phyloP scores from a whole-genome alignment of 1,139 yeast species.

The Yamadazyma diospyri region DNA sequence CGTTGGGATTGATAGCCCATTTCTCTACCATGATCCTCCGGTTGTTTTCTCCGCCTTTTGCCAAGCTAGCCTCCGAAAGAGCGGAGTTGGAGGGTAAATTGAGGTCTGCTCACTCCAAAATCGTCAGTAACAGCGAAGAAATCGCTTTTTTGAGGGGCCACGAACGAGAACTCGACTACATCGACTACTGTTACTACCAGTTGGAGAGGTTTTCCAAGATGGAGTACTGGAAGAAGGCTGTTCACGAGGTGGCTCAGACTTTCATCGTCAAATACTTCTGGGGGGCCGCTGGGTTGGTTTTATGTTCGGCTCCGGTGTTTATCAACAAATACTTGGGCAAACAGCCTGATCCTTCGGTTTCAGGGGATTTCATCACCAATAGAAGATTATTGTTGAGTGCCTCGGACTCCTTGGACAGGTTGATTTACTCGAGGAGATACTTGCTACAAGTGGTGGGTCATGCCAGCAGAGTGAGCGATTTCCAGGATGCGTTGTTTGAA shows the following conservation, averaged over 20 bases:
- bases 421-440: constrained; percentile 81
- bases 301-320: constrained; percentile 89
- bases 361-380: constrained; percentile 85
- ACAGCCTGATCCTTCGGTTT: constrained; percentile 49
- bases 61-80: constrained; percentile 72
- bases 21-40: constrained; percentile 71
- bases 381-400: constrained; percentile 81
- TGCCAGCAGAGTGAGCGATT: constrained; percentile 69
- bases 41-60: constrained; percentile 86
- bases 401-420: constrained; percentile 83
- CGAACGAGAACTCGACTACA: constrained; percentile 67
- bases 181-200: constrained; percentile 80
- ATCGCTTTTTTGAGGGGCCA: constrained; percentile 86
- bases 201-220: constrained; percentile 74
- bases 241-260: constrained; percentile 74
- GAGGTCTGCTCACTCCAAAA: constrained; percentile 76
- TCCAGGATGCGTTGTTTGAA: constrained; percentile 60
- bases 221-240: constrained; percentile 72
- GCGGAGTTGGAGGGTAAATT: constrained; percentile 85
- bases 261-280: constrained; percentile 89
- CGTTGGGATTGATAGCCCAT: constrained; percentile 78
- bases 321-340: constrained; percentile 55
- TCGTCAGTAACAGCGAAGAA: constrained; percentile 79
- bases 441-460: constrained; percentile 84
- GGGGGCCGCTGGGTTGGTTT: constrained; percentile 90